These are phyloP conservation scores for Blastocystis sp. DNA, from an alignment of 352 stramenopile genomes.

Conservation along the genomic window DNA sequence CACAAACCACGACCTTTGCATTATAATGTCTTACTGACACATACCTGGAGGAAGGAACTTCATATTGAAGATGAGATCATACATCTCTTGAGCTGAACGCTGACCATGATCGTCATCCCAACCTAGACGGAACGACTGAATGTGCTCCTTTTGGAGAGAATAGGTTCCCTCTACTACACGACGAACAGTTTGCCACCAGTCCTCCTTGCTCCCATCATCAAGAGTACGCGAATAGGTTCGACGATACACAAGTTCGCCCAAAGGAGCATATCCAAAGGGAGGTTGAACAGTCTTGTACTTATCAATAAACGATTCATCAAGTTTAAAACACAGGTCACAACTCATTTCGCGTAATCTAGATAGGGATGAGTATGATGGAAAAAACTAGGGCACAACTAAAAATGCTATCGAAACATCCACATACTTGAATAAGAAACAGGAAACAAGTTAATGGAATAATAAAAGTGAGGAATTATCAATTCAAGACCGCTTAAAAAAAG, in stretches of 20 bases:
- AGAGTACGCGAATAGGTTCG: constrained; percentile 80
- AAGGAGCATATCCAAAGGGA: constrained; percentile 83
- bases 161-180: too few species aligned
- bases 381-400: not conserved
- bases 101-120: constrained; percentile 73
- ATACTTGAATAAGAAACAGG: too few species aligned
- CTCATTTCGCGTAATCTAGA: not conserved
- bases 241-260: too few species aligned
- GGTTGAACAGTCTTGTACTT: constrained; percentile 69
- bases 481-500: too few species aligned
- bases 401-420: not conserved
- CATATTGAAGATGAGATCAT: constrained; percentile 78
- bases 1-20: too few species aligned
- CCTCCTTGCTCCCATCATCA: constrained; percentile 73
- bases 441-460: not conserved
- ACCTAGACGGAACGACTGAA: constrained; percentile 67
- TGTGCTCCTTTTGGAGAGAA: constrained; percentile 83
- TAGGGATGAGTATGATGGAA: not conserved
- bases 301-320: constrained; percentile 65
- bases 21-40: too few species aligned
- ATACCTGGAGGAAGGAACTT: too few species aligned
- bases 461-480: not conserved
- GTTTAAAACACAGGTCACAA: constrained; percentile 64
- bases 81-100: constrained; percentile 77
- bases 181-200: constrained; percentile 82